phyloP scores from a whole-genome alignment of 176 grass and related monocot genomes.

The Urochloa ruziziensis region DNA sequence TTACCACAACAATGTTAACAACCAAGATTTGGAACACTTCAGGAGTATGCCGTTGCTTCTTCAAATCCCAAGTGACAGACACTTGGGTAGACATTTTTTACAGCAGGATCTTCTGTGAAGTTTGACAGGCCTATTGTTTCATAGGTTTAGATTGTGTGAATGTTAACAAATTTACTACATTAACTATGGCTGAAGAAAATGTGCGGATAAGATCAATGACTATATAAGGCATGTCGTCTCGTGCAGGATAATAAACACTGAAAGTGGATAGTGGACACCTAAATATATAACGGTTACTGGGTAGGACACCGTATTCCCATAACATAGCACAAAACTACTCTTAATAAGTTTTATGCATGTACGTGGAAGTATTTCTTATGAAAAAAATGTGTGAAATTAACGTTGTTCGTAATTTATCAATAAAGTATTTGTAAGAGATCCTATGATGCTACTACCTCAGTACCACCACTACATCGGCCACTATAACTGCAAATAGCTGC shows the following conservation, averaged over 20 bases:
- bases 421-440: background rate
- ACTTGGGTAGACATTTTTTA: background rate
- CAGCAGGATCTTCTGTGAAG: background rate
- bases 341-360: background rate
- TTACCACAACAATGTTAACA: background rate
- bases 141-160: background rate
- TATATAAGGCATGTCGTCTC: background rate
- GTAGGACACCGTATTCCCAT: background rate
- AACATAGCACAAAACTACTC: background rate
- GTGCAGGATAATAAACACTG: background rate
- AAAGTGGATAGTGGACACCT: background rate
- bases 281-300: background rate
- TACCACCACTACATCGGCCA: background rate
- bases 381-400: background rate
- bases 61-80: background rate
- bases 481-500: background rate
- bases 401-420: background rate
- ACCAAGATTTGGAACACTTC: background rate
- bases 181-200: background rate
- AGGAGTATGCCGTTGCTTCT: background rate
- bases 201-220: conserved; percentile 6
- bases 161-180: background rate
- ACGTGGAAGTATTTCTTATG: background rate
- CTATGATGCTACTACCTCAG: background rate
- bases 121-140: background rate